These are phyloP conservation scores for Colletotrichum chlorophyti DNA, from an alignment of 2,329 filamentous ascomycete species.

Conservation along the genomic window DNA sequence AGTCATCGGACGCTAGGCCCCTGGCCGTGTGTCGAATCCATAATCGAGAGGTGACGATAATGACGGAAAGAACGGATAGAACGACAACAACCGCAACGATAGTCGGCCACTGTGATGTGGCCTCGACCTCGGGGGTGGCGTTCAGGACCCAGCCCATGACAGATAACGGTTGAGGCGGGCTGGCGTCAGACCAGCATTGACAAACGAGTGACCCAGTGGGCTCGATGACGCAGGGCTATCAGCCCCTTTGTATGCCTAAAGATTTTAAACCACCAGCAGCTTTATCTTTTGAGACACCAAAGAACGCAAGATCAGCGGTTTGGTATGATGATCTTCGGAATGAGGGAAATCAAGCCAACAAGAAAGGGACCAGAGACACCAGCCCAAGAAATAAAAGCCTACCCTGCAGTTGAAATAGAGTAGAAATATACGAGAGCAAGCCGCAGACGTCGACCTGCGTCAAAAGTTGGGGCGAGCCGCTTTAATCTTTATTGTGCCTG, in stretches of 20 bases:
- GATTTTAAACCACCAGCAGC: too few relatives aligned
- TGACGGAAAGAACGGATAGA: constrained; percentile 50
- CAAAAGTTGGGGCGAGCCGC: not conserved
- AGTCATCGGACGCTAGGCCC: constrained; percentile 56
- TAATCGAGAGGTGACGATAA: constrained; percentile 48
- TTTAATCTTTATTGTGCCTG: constrained; percentile 2
- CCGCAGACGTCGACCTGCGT: not conserved
- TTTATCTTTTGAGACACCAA: too few relatives aligned
- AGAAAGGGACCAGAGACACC: not conserved
- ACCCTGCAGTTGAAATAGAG: constrained; percentile 3
- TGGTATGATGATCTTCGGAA: too few relatives aligned
- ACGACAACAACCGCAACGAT: constrained; percentile 57
- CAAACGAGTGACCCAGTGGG: not conserved
- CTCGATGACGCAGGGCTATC: not conserved
- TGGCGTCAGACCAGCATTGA: not conserved
- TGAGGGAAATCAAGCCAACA: not conserved
- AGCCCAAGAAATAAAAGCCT: not conserved
- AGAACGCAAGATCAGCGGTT: too few relatives aligned
- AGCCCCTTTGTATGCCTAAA: too few relatives aligned
- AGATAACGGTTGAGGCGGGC: not conserved
- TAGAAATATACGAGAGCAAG: too few relatives aligned
- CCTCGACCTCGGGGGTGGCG: constrained; percentile 53
- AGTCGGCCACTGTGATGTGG: constrained; percentile 52
- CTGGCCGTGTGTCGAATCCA: constrained; percentile 48
- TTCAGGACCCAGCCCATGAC: constrained; percentile 59